Evolutionary conservation across 148 eudicot genomes (phyloP), one percentile per base, ranked within the genome.

Genomic region (Vaccinium myrtillus): DNA sequence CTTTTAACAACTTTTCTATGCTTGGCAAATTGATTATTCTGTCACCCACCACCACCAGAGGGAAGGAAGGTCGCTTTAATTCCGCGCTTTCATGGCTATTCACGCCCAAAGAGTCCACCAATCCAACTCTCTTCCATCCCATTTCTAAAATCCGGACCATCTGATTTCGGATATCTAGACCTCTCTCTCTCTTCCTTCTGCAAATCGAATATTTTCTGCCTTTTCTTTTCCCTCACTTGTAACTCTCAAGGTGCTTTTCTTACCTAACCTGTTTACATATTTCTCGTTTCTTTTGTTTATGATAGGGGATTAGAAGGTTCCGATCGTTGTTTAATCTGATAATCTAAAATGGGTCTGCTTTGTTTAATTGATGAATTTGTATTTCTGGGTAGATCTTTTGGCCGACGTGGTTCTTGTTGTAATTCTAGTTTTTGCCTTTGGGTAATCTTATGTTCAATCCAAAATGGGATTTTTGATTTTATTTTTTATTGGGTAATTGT

Each of bases 101-200:
- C 74, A 27, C 74, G 74, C 32, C 73, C 74, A 6, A 30, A 69
- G 39, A 69, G 27, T 69, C 74, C 74, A 13, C 8, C 39, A 69
- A 69, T 69, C 74, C 74, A 13, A 69, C 39, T 65, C 25, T 23
- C 74, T 39, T 69, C 43, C 6, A 12, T 27, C 1, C 15, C 73
- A 67, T 67, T 11, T 65, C 71, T n/a, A 23, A 23, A 65, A 65
- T 65, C 71, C 71, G 71, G 32, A 8, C 16, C 85, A 80, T 63
- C 79, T 85, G 87, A 80, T 79, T 80, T 85, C 85, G 85, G 84
- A 70, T 87, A 86, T 89, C 86, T 84, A 85, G 87, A 13, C 12
- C 82, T 77, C 73, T 84, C 79, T 84, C 79, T 74, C 0, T 25
- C 39, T 69, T 2, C 30, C 43, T 69, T 13, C 74, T 69, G 43